These are phyloP conservation scores for Sporisorium sorghi DNA, from an alignment of 1,284 basidiomycete genomes.

Conservation along the genomic window DNA sequence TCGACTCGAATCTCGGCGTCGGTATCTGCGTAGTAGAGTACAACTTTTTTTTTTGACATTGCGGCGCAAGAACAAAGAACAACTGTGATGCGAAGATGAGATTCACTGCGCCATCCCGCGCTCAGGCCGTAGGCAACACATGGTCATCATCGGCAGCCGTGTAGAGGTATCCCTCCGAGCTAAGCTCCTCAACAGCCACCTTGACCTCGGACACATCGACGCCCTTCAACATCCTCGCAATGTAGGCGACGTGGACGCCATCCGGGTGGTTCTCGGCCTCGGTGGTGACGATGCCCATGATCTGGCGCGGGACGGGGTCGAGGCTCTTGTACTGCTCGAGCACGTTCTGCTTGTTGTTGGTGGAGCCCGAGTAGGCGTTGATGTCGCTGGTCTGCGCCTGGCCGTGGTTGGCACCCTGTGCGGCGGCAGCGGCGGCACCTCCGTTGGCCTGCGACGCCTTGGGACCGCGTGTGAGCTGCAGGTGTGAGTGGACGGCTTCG, in stretches of 20 bases:
- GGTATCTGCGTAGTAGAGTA: no score
- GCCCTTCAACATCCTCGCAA: slow-evolving; percentile 47
- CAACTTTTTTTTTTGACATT: neutral
- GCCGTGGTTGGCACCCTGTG: slow-evolving; percentile 4
- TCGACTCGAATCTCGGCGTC: no score
- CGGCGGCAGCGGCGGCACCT: slow-evolving; percentile 12
- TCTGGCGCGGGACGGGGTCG: slow-evolving; percentile 41
- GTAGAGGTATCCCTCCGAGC: slow-evolving; percentile 61
- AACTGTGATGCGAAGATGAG: no score
- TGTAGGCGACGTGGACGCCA: slow-evolving; percentile 52
- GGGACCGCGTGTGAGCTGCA: slow-evolving; percentile 50
- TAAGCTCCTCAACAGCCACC: slow-evolving; percentile 57
- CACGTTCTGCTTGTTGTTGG: slow-evolving; percentile 29
- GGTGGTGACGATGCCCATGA: slow-evolving; percentile 50
- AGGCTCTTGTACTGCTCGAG: slow-evolving; percentile 48
- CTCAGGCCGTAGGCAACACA: slow-evolving; percentile 57
- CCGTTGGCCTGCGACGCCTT: slow-evolving; percentile 15
- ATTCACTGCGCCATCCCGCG: no score
- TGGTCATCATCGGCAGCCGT: slow-evolving; percentile 63
- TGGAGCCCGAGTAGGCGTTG: slow-evolving; percentile 47
- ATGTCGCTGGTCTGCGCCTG: slow-evolving; percentile 35
- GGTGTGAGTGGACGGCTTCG: slow-evolving; percentile 73
- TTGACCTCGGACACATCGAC: slow-evolving; percentile 49
- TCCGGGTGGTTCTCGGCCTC: slow-evolving; percentile 56
- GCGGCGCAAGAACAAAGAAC: neutral